These are phyloP conservation scores for Colletotrichum kahawae DNA, from an alignment of 2,329 filamentous ascomycete species.

Conservation along the genomic window DNA sequence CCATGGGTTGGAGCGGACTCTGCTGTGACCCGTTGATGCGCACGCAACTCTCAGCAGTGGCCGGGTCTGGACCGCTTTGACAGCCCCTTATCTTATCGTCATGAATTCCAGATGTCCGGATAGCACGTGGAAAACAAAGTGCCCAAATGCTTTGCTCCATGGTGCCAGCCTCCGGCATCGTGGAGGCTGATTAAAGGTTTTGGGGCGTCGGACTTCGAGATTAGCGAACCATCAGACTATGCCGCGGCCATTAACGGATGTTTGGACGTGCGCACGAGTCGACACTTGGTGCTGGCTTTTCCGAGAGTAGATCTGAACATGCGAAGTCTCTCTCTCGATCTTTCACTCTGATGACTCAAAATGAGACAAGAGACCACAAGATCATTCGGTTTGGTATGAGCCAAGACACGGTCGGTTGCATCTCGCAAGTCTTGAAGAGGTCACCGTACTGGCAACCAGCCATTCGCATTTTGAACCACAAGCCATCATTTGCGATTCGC, in stretches of 20 bases:
- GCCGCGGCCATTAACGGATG: background rate
- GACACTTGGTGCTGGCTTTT: background rate
- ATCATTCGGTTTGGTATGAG: background rate
- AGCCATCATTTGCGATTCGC: background rate
- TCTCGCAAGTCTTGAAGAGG: background rate
- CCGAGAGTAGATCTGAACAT: background rate
- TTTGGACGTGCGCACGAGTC: background rate
- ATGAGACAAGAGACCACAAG: background rate
- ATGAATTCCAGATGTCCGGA: background rate
- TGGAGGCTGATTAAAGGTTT: background rate
- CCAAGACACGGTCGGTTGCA: background rate
- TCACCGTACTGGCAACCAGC: background rate
- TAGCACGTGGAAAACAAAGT: background rate
- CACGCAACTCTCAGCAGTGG: background rate
- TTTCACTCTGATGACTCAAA: background rate
- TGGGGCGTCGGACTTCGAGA: background rate
- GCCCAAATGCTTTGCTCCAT: background rate
- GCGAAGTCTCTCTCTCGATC: background rate
- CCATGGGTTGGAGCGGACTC: background rate
- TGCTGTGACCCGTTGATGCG: background rate
- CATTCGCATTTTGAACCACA: background rate
- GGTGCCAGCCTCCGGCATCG: background rate
- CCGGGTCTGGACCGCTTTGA: background rate
- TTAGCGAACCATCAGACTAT: background rate
- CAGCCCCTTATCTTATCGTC: conserved; percentile 1